phyloP scores from a whole-genome alignment of 768 basidiomycete genomes.

The Baorangia bicolor region DNA sequence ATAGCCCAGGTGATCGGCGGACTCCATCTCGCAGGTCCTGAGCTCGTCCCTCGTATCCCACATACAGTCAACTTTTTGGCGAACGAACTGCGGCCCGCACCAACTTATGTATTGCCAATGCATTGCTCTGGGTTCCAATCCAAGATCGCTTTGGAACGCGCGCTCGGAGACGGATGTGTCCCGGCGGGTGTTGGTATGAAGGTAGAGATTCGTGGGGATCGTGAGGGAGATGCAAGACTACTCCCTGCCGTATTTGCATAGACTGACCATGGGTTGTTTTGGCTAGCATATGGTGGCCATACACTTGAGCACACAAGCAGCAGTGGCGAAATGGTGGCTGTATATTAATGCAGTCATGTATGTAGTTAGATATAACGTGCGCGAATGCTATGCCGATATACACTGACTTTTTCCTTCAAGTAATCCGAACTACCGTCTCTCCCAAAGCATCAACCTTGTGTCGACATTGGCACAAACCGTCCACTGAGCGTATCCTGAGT shows the following conservation, averaged over 20 bases:
- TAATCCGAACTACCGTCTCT: neutral
- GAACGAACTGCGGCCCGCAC: constrained; percentile 55
- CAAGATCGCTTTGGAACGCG: constrained; percentile 67
- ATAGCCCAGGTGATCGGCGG: constrained; percentile 69
- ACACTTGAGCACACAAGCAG: neutral
- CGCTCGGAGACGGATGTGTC: constrained; percentile 73
- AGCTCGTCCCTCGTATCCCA: constrained; percentile 58
- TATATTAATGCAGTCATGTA: neutral
- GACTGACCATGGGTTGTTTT: constrained; percentile 4
- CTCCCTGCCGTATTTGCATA: constrained; percentile 19
- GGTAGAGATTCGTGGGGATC: constrained; percentile 54
- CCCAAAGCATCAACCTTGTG: neutral
- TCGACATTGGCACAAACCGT: neutral
- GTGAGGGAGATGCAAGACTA: constrained; percentile 37
- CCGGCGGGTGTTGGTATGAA: constrained; percentile 74
- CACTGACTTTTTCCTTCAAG: neutral
- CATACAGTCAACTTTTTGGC: constrained; percentile 73
- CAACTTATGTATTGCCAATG: constrained; percentile 75
- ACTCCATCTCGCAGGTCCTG: constrained; percentile 76
- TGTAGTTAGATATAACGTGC: neutral
- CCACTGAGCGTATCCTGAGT: constrained; percentile 23
- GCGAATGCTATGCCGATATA: constrained; percentile 1
- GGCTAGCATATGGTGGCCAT: neutral
- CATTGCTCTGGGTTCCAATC: constrained; percentile 82
- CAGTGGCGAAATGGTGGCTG: neutral